phyloP scores from a whole-genome alignment of 192 early-diverging fungal genomes.

The Polychytrium aggregatum region DNA sequence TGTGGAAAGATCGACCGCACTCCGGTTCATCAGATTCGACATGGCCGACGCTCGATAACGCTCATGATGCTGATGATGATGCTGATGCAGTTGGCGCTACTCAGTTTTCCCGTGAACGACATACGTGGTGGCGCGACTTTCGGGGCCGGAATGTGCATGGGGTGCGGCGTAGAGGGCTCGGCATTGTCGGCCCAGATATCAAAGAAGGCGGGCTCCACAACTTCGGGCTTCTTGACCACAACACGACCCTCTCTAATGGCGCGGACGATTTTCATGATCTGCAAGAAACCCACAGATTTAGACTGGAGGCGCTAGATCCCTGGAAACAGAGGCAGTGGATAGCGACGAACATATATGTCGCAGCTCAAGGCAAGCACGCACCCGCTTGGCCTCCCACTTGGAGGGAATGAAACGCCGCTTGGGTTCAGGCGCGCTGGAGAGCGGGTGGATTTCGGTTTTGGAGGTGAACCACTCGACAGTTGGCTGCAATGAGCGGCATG shows the following conservation, averaged over 20 bases:
- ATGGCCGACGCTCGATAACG: too few relatives aligned
- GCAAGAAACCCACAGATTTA: neutral
- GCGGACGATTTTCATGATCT: constrained; percentile 95
- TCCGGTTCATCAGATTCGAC: too few relatives aligned
- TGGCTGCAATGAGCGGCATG: constrained; percentile 34
- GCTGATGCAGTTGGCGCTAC: too few relatives aligned
- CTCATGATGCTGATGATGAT: too few relatives aligned
- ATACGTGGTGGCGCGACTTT: constrained; percentile 71
- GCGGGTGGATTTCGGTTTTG: constrained; percentile 66
- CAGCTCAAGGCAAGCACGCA: constrained; percentile 5
- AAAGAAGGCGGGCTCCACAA: too few relatives aligned
- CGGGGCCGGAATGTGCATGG: constrained; percentile 80
- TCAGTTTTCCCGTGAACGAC: too few relatives aligned
- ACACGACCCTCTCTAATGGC: constrained; percentile 86
- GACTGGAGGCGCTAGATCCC: too few relatives aligned
- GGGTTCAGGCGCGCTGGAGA: constrained; percentile 82
- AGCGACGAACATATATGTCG: neutral
- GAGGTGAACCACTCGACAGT: constrained; percentile 94
- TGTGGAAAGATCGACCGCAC: neutral
- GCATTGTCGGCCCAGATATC: constrained; percentile 76
- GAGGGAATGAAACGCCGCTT: constrained; percentile 94
- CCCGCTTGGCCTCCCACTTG: constrained; percentile 83
- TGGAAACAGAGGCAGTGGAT: too few relatives aligned
- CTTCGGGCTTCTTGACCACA: constrained; percentile 36
- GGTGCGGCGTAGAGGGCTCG: constrained; percentile 43